Base-by-base conservation (phyloP, 2,329 filamentous ascomycete species). In the Ceratocystis eucalypticola region DNA sequence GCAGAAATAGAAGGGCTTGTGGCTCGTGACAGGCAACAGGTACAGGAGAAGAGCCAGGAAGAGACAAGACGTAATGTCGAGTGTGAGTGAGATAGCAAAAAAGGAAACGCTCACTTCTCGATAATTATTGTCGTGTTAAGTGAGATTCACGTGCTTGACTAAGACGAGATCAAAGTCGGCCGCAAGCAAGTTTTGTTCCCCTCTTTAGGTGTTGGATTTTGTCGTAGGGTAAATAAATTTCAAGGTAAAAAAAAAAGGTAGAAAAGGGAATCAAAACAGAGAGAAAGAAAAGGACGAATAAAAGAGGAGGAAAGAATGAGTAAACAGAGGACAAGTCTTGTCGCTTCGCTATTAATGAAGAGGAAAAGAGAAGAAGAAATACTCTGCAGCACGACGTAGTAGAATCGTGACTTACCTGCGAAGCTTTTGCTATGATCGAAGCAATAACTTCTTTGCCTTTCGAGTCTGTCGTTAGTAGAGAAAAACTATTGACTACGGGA, bases 321-420 rank as follows among this genome's bases (percentile, higher is more conserved):
- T 53, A 45, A 25, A 61, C 6, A 48, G 44, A 65, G 57, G 48
- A 48, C 61, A 53, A 10, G 25, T 10, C 33, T 30, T 65, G 62
- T 15, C 37, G 50, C 7, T n/a, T 15, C 37, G 50, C 15, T n/a
- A 55, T 64, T 59, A 62, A 57, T 44, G 37, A 45, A 33, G 44
- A 44, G 30, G 61, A 67, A 33, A 65, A 62, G 48, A 50, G 17
- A 61, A 65, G 20, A 68, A 64, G 17, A 46, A 20, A 45, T 64
- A 53, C 33, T 68, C 46, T 64, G 61, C 50, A 25, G 57, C 57
- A 65, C 50, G 37, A 67, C 22, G 37, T 33, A 5, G 30, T 48
- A 22, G 28, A 46, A 65, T 62, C 55, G 33, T 55, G 25, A 65
- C 37, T 55, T 62, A 33, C 55, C 57, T 65, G 63, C 63, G 44